These are phyloP conservation scores for Schoenoplectus tabernaemontani DNA, from an alignment of 202 grass and related monocot genomes.

Conservation along the genomic window DNA sequence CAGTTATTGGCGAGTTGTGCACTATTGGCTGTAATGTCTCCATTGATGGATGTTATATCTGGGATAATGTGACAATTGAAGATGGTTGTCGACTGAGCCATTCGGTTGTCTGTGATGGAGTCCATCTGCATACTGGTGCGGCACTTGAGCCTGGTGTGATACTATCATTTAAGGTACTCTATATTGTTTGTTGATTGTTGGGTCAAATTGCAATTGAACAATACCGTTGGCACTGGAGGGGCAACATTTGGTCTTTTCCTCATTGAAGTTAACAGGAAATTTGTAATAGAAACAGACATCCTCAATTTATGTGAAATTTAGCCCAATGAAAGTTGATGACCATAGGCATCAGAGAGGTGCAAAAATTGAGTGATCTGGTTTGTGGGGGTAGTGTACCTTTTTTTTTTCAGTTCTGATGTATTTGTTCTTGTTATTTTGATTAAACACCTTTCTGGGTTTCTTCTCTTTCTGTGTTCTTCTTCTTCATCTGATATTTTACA, in stretches of 20 bases:
- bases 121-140: conserved; percentile 60
- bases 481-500: background rate
- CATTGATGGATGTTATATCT: conserved; percentile 68
- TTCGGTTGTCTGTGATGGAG: conserved; percentile 69
- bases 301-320: background rate
- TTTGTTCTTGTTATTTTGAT: background rate
- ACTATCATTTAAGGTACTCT: conserved; percentile 79
- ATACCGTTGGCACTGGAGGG: background rate
- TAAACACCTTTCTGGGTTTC: background rate
- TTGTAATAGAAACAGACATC: background rate
- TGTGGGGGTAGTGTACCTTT: background rate
- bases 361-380: background rate
- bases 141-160: conserved; percentile 71
- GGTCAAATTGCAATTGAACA: background rate
- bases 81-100: conserved; percentile 82
- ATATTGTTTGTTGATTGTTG: conserved; percentile 1
- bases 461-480: background rate
- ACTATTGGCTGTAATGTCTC: conserved; percentile 65
- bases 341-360: background rate
- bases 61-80: conserved; percentile 85
- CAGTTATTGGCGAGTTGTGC: conserved; percentile 67
- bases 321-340: background rate
- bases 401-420: conserved; percentile 1
- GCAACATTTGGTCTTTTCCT: background rate
- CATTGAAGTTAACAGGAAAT: background rate